phyloP scores from a whole-genome alignment of 2,329 filamentous ascomycete species.

The Colletotrichum somersetense region DNA sequence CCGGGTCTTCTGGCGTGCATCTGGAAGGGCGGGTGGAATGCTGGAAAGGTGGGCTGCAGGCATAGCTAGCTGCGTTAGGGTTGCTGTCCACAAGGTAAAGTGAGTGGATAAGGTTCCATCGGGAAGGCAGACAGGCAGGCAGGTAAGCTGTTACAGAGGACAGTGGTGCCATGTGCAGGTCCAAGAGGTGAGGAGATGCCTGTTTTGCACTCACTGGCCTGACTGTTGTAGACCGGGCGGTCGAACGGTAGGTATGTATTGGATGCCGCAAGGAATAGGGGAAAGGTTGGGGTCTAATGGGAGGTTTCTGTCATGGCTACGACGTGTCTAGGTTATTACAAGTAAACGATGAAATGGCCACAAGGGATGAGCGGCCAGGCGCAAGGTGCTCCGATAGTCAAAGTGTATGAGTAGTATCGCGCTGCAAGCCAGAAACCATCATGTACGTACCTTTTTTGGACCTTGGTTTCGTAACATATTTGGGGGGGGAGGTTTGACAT shows the following conservation, averaged over 20 bases:
- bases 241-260: background rate
- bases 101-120: slow-evolving; percentile 33
- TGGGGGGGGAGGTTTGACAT: slow-evolving; percentile 15
- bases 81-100: slow-evolving; percentile 6
- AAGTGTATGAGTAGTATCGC: slow-evolving; percentile 10
- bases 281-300: background rate
- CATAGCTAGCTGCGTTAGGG: slow-evolving; percentile 21
- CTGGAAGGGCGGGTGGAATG: slow-evolving; percentile 39
- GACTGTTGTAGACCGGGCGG: background rate
- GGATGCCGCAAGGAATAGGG: background rate
- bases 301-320: slow-evolving; percentile 16
- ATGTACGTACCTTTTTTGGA: background rate
- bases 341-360: slow-evolving; percentile 4
- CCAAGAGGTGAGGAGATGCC: slow-evolving; percentile 19
- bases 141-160: slow-evolving; percentile 30
- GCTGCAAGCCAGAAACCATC: slow-evolving; percentile 6
- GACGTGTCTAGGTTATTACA: slow-evolving; percentile 16
- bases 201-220: background rate
- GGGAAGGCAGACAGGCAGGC: no score
- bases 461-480: background rate
- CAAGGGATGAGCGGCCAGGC: slow-evolving; percentile 36
- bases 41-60: slow-evolving; percentile 22
- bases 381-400: slow-evolving; percentile 28
- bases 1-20: slow-evolving; percentile 37
- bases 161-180: slow-evolving; percentile 16